Percentiles rank a stretch among this genome's conserved stretches.
Evolutionary conservation across 164 flowering plant species (phyloP).

Genomic region (Nelumbo lutea): DNA sequence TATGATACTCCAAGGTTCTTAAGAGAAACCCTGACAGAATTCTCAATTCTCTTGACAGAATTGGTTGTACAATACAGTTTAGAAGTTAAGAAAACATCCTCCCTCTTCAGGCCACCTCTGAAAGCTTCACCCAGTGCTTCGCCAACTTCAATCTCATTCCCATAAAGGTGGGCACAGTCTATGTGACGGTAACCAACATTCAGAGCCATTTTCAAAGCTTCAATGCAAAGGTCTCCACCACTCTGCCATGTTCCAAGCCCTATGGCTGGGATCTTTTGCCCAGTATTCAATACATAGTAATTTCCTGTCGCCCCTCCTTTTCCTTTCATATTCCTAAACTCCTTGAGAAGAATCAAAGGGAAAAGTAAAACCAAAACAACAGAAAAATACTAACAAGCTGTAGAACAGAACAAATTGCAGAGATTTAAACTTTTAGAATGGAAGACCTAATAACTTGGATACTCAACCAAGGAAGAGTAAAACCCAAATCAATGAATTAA

Average conservation of each 20-base stretch:
- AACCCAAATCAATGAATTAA: not conserved
- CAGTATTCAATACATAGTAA: slow-evolving; percentile 50
- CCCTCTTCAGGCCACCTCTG: slow-evolving; percentile 41
- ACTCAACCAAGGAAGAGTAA: not conserved
- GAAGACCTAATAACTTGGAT: too few relatives aligned
- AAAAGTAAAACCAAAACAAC: slow-evolving; percentile 1
- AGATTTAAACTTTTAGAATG: too few relatives aligned
- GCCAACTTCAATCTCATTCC: slow-evolving; percentile 64
- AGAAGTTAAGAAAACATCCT: slow-evolving; percentile 64
- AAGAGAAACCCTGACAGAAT: slow-evolving; percentile 55
- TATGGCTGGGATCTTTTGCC: slow-evolving; percentile 56
- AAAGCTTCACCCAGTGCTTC: slow-evolving; percentile 53
- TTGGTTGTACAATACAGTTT: slow-evolving; percentile 53
- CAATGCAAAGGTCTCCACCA: slow-evolving; percentile 60
- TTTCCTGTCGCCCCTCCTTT: slow-evolving; percentile 25
- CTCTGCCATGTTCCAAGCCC: slow-evolving; percentile 83
- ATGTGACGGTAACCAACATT: slow-evolving; percentile 58
- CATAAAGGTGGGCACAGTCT: slow-evolving; percentile 72
- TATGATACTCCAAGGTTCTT: slow-evolving; percentile 59
- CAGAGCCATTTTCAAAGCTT: slow-evolving; percentile 57
- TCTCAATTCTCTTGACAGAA: slow-evolving; percentile 57
- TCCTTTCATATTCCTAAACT: slow-evolving; percentile 20
- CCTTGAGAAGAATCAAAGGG: slow-evolving; percentile 1
- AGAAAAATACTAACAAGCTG: not conserved
- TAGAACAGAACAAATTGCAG: too few relatives aligned